Evolutionary conservation across 2,329 filamentous ascomycete genomes (phyloP), one percentile per base, ranked within the genome.

Genomic region (Aureobasidium vineae): DNA sequence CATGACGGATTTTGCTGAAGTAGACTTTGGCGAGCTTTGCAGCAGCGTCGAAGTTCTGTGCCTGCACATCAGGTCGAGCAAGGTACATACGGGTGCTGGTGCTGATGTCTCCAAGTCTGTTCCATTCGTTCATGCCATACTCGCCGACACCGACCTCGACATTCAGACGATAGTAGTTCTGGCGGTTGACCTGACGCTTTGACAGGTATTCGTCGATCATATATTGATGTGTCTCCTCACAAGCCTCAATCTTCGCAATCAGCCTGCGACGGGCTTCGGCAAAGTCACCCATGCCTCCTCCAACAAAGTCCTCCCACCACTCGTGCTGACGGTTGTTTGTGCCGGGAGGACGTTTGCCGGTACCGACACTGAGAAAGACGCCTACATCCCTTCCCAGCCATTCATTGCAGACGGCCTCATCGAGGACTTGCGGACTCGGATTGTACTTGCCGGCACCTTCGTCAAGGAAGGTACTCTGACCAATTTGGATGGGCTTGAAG

Each of bases 61-160:
- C 84, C 75, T 96, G 90, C 67, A 96, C 89, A 0, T 87, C 87
- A 13, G 85, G 82, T 68, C 88, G 88, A 8, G 83, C 81, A 63
- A 99, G 85, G 75, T 98, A 99, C 69, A 89, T 86, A 71, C 91
- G 86, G 0, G 95, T 99, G 74, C 89, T 89, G 16, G 92, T 97
- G 80, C 91, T 97, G 79, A 99, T 98, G 63, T 97, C 94, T 31
- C 91, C 89, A n/a, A 98, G 81, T 3, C 93, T 87, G 72, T 91
- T 86, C 95, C 95, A 99, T 76, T 98, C 95, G 33, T 98, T 99
- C 92, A 99, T 98, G 61, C 91, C 94, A 76, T 97, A 98, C 75
- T 98, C 95, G 63, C 94, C 93, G 3, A 98, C 93, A 1, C 94
- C 95, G 19, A 97, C 88, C 75, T 98, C 93, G 47, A 98, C 95